Percentiles rank a stretch among this genome's conserved stretches.
phyloP scores from a whole-genome alignment of 768 basidiomycete species.

The Candolleomyces efflorescens region DNA sequence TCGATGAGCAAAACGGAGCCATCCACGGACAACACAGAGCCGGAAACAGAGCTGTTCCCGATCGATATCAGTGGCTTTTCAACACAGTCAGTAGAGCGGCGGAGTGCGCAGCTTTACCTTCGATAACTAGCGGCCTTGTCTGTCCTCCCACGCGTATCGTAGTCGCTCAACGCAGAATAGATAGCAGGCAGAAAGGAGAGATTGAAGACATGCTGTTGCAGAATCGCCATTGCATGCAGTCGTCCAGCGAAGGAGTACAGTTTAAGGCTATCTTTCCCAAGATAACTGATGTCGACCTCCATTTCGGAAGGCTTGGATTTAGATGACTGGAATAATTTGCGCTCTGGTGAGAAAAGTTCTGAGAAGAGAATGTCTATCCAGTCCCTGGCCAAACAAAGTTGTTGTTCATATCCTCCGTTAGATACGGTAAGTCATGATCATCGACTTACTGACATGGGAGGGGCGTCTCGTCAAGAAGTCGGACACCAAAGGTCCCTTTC shows the following conservation, averaged over 20 bases:
- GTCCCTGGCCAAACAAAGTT: not conserved
- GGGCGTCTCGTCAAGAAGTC: not conserved
- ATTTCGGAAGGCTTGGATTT: not conserved
- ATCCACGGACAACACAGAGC: not conserved
- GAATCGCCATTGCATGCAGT: not conserved
- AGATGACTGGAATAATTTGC: not conserved
- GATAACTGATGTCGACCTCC: not conserved
- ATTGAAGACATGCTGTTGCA: not conserved
- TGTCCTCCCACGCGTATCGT: not conserved
- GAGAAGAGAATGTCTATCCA: constrained; percentile 1
- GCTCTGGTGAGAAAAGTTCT: not conserved
- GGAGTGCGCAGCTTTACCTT: not conserved
- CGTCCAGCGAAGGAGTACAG: constrained; percentile 1
- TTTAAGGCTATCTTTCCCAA: not conserved
- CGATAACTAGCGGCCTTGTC: not conserved
- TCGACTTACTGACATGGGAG: not conserved
- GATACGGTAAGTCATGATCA: not conserved
- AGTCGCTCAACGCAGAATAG: not conserved
- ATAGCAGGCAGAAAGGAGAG: not conserved
- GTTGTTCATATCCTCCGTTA: not conserved
- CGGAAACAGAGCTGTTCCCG: not conserved
- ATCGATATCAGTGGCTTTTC: not conserved
- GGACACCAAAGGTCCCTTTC: not conserved
- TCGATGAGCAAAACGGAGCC: not conserved
- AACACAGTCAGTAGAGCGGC: not conserved